Percentiles rank a stretch among this genome's conserved stretches.
Evolutionary conservation across 306 rosid genomes (phyloP).

Genomic region (Cucumis hystrix): DNA sequence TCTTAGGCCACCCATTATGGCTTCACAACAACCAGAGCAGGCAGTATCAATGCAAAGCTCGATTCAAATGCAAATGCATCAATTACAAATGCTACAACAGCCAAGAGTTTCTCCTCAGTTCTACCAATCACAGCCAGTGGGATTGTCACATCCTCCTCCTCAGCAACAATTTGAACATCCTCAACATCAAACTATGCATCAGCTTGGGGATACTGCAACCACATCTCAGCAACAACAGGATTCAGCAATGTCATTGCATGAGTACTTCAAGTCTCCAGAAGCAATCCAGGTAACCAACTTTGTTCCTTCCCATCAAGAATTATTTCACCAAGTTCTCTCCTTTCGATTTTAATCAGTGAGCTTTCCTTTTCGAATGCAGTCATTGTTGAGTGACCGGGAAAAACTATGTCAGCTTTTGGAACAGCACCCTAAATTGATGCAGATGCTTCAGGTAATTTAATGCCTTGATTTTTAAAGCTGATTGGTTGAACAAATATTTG

Average conservation of each 20-base stretch:
- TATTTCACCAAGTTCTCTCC: neutral
- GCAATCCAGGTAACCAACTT: slow-evolving; percentile 74
- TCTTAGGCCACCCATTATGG: slow-evolving; percentile 70
- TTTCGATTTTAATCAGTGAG: neutral
- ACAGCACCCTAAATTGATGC: slow-evolving; percentile 97
- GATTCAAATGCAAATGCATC: slow-evolving; percentile 39
- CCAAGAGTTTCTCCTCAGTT: slow-evolving; percentile 61
- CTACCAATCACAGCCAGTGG: slow-evolving; percentile 56
- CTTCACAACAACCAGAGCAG: slow-evolving; percentile 68
- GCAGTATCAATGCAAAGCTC: slow-evolving; percentile 42
- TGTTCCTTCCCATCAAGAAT: neutral
- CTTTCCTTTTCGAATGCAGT: slow-evolving; percentile 41
- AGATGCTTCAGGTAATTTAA: slow-evolving; percentile 83
- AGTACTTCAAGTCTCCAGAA: slow-evolving; percentile 87
- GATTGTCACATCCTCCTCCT: slow-evolving; percentile 30
- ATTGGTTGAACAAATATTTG: neutral
- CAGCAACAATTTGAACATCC: slow-evolving; percentile 48
- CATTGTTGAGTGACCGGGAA: slow-evolving; percentile 76
- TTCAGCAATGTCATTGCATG: slow-evolving; percentile 72
- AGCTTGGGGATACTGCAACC: slow-evolving; percentile 23
- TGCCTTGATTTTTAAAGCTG: neutral
- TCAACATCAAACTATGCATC: slow-evolving; percentile 28
- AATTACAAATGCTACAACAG: slow-evolving; percentile 64
- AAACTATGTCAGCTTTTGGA: slow-evolving; percentile 96
- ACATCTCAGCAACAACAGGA: slow-evolving; percentile 47